These are phyloP conservation scores for Blastocystis sp. DNA, from an alignment of 352 stramenopile genomes.

Conservation along the genomic window DNA sequence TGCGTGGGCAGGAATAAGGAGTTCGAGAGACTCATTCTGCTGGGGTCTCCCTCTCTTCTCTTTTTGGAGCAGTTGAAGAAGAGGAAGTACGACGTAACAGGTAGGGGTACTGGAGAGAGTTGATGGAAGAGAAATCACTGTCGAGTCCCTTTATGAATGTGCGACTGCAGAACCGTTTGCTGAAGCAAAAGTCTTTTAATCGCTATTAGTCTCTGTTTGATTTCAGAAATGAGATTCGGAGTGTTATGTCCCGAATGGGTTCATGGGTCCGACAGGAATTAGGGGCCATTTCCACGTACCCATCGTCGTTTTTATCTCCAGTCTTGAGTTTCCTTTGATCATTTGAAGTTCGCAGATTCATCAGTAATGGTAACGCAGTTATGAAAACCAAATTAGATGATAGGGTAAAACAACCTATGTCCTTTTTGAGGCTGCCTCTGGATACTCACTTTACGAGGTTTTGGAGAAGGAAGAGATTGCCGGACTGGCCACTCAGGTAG, in stretches of 20 bases:
- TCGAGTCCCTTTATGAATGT: slow-evolving; percentile 46
- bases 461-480: slow-evolving; percentile 51
- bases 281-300: slow-evolving; percentile 3
- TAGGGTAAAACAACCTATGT: slow-evolving; percentile 47
- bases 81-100: neutral
- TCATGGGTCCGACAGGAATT: neutral
- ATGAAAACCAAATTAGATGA: neutral
- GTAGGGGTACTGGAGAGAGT: neutral
- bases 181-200: neutral
- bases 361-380: neutral
- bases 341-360: neutral
- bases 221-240: neutral
- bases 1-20: neutral
- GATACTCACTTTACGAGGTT: slow-evolving; percentile 50
- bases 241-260: neutral
- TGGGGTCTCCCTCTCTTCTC: neutral
- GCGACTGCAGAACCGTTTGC: slow-evolving; percentile 5
- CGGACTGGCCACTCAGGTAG: slow-evolving; percentile 2
- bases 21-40: neutral
- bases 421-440: slow-evolving; percentile 50
- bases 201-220: neutral
- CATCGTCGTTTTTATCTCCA: neutral
- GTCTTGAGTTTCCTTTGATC: neutral
- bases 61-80: slow-evolving; percentile 15
- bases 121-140: slow-evolving; percentile 3